These are phyloP conservation scores for Diddensiella santjacobensis DNA, from an alignment of 805 yeast genomes.

Conservation along the genomic window DNA sequence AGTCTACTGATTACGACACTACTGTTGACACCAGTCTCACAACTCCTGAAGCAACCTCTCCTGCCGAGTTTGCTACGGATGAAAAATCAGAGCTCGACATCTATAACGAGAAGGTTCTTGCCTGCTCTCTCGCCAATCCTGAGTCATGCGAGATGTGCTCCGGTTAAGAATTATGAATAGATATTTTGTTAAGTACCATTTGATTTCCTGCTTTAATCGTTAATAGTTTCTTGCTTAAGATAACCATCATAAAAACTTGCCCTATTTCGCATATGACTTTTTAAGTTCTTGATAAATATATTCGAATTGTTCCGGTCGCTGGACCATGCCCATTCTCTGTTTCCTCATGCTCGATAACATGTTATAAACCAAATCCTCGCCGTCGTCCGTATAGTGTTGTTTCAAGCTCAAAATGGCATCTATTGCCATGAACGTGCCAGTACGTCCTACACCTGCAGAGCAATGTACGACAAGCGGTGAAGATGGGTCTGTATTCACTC, in stretches of 20 bases:
- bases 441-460: conserved; percentile 96
- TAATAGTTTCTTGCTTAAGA: conserved; percentile 1
- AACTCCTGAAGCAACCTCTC: not conserved
- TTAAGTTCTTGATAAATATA: conserved; percentile 35
- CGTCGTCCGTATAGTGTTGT: conserved; percentile 36
- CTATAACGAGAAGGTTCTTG: conserved; percentile 87
- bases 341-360: conserved; percentile 35
- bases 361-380: conserved; percentile 27
- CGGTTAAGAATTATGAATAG: conserved; percentile 59
- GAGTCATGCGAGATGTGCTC: conserved; percentile 99
- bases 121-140: conserved; percentile 95
- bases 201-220: conserved; percentile 5
- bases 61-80: conserved; percentile 6
- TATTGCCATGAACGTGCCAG: conserved; percentile 80
- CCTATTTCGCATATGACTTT: conserved; percentile 7
- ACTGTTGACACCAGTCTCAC: conserved; percentile 20
- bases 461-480: conserved; percentile 79
- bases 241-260: not conserved
- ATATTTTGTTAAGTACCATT: too few species aligned
- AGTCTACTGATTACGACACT: conserved; percentile 7
- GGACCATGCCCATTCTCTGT: conserved; percentile 43
- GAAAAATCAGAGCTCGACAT: conserved; percentile 65
- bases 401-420: conserved; percentile 44
- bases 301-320: conserved; percentile 35
- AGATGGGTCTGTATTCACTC: conserved; percentile 36